Evolutionary conservation across 306 rosid genomes (phyloP).

Genomic region (Canavalia gladiata): DNA sequence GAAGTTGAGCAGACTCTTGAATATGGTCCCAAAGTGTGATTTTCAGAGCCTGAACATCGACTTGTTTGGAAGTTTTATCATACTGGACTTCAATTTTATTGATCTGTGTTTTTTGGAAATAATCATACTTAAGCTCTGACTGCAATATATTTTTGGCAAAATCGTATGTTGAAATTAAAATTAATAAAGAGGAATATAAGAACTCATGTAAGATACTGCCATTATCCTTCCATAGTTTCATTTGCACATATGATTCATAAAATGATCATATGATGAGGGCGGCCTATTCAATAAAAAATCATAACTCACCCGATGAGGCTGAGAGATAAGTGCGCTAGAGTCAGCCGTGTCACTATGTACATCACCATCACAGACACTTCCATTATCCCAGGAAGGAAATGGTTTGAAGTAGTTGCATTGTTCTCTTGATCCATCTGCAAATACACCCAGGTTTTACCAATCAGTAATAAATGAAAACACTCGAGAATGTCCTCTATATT

Average conservation of each 20-base stretch:
- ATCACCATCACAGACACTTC: conserved; percentile 56
- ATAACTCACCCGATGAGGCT: conserved; percentile 80
- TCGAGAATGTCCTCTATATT: background rate
- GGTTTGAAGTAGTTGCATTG: conserved; percentile 59
- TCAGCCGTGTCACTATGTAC: conserved; percentile 73
- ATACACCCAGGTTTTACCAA: conserved; percentile 15
- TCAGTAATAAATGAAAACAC: conserved; percentile 19
- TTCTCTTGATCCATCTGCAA: conserved; percentile 64
- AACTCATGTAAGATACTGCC: background rate
- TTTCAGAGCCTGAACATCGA: conserved; percentile 85
- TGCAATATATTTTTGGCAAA: conserved; percentile 2
- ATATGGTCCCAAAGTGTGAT: conserved; percentile 76
- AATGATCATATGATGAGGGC: conserved; percentile 28
- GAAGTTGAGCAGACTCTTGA: conserved; percentile 61
- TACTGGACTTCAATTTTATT: conserved; percentile 89
- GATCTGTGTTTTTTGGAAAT: conserved; percentile 63
- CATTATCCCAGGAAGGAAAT: conserved; percentile 70
- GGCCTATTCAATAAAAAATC: conserved; percentile 15
- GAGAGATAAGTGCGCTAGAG: conserved; percentile 72
- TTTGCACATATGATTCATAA: background rate
- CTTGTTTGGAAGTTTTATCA: conserved; percentile 94
- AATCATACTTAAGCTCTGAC: conserved; percentile 42
- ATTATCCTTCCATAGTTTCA: background rate
- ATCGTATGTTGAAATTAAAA: conserved; percentile 16
- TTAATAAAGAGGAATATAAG: conserved; percentile 4